These are phyloP conservation scores for Phytophthora brassicae DNA, from an alignment of 352 stramenopile species.

Conservation along the genomic window DNA sequence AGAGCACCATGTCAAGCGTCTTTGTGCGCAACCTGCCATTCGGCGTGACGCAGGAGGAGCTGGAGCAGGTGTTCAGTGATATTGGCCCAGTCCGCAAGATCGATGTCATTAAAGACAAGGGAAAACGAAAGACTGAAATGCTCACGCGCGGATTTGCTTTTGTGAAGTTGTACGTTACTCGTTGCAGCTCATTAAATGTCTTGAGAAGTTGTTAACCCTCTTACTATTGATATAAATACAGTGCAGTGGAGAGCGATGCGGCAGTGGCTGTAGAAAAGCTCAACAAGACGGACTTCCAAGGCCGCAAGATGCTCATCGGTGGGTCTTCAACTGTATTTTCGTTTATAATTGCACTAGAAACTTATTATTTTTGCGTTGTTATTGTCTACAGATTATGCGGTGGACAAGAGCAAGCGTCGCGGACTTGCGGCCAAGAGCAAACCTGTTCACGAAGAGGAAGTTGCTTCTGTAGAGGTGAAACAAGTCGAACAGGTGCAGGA, in stretches of 20 bases:
- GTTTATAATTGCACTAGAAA: constrained; percentile 1
- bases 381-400: constrained; percentile 53
- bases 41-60: constrained; percentile 80
- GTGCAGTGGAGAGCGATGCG: constrained; percentile 73
- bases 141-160: constrained; percentile 86
- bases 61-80: constrained; percentile 83
- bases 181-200: no score
- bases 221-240: constrained; percentile 23
- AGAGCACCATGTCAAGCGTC: constrained; percentile 49
- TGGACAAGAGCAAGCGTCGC: constrained; percentile 65
- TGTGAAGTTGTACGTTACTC: constrained; percentile 85
- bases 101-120: constrained; percentile 89
- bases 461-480: constrained; percentile 9
- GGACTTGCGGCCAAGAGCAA: constrained; percentile 23
- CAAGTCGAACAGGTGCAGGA: constrained; percentile 20
- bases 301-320: constrained; percentile 83
- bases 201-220: neutral
- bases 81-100: constrained; percentile 86
- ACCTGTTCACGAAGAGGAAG: constrained; percentile 1
- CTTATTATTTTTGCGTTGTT: constrained; percentile 8
- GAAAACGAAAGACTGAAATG: constrained; percentile 78
- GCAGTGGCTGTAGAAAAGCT: constrained; percentile 72
- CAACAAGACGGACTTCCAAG: constrained; percentile 73
- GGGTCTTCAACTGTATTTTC: neutral
- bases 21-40: constrained; percentile 90